Evolutionary conservation across 2,329 filamentous ascomycete genomes (phyloP).

Genomic region (Fonsecaea erecta): DNA sequence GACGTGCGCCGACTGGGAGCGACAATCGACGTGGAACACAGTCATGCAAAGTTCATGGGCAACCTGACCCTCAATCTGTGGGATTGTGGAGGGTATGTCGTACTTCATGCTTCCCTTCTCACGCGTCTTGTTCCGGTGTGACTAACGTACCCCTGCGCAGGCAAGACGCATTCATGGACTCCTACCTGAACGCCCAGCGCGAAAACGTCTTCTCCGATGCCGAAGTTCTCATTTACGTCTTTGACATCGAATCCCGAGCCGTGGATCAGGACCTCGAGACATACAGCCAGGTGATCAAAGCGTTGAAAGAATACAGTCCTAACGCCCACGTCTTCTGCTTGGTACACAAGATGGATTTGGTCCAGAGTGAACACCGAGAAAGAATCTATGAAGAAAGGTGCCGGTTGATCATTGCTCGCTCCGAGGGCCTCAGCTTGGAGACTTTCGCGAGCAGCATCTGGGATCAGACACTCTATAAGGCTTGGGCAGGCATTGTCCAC

Average conservation of each 20-base stretch:
- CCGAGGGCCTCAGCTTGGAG: slow-evolving; percentile 73
- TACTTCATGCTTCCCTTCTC: not conserved
- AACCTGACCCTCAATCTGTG: slow-evolving; percentile 96
- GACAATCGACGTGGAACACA: slow-evolving; percentile 97
- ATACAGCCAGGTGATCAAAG: slow-evolving; percentile 87
- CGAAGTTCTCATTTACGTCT: slow-evolving; percentile 92
- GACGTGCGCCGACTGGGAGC: slow-evolving; percentile 91
- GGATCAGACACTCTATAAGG: slow-evolving; percentile 98
- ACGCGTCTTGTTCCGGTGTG: not conserved
- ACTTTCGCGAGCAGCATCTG: slow-evolving; percentile 97
- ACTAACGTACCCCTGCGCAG: slow-evolving; percentile 49
- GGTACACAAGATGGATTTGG: slow-evolving; percentile 98
- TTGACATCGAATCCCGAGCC: slow-evolving; percentile 95
- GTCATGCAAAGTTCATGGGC: slow-evolving; percentile 97
- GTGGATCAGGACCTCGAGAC: slow-evolving; percentile 91
- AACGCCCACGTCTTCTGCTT: slow-evolving; percentile 87
- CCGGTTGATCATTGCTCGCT: slow-evolving; percentile 74
- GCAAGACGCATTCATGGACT: slow-evolving; percentile 98
- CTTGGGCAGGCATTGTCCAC: slow-evolving; percentile 98
- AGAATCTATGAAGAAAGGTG: slow-evolving; percentile 84
- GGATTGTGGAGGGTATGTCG: slow-evolving; percentile 83
- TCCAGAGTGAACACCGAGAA: slow-evolving; percentile 77
- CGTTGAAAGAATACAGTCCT: slow-evolving; percentile 82
- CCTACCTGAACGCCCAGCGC: slow-evolving; percentile 93
- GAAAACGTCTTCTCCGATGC: slow-evolving; percentile 93